Percentiles rank a stretch among this genome's conserved stretches.
phyloP scores from a whole-genome alignment of 192 early-diverging fungal genomes.

The Coemansia sp. region DNA sequence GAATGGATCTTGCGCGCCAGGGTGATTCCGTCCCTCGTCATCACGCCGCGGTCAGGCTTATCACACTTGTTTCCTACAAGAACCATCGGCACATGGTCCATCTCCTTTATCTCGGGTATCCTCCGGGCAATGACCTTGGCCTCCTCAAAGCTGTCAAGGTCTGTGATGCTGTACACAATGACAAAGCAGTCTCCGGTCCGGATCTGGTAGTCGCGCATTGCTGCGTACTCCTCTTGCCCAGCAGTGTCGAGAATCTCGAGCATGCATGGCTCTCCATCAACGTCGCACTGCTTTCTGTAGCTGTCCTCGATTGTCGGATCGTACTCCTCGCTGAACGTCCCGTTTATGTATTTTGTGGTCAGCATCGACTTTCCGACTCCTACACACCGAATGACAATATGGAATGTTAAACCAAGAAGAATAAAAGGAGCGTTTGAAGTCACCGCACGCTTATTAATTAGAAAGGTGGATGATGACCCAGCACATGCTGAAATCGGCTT shows the following conservation, averaged over 20 bases:
- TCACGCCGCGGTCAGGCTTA: constrained; percentile 69
- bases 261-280: constrained; percentile 78
- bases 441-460: not conserved
- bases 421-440: constrained; percentile 7
- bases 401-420: not conserved
- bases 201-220: constrained; percentile 86
- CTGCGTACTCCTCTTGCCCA: constrained; percentile 81
- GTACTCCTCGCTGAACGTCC: constrained; percentile 88
- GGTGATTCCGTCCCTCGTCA: constrained; percentile 64
- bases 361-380: constrained; percentile 85
- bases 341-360: constrained; percentile 92
- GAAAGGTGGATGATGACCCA: not conserved
- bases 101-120: constrained; percentile 81
- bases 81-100: constrained; percentile 73
- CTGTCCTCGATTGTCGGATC: constrained; percentile 94
- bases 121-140: constrained; percentile 69
- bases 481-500: not conserved
- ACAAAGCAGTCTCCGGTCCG: constrained; percentile 85
- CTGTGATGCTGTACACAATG: constrained; percentile 75
- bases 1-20: constrained; percentile 66
- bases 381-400: not conserved
- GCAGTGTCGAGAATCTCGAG: constrained; percentile 93
- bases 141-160: constrained; percentile 59
- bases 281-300: constrained; percentile 83
- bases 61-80: constrained; percentile 91